A percentile compares a stretch with the other conserved stretches of the same genome.
Evolutionary conservation across 2,329 filamentous ascomycete species (phyloP).

Genomic region (Tolypocladium capitatum): DNA sequence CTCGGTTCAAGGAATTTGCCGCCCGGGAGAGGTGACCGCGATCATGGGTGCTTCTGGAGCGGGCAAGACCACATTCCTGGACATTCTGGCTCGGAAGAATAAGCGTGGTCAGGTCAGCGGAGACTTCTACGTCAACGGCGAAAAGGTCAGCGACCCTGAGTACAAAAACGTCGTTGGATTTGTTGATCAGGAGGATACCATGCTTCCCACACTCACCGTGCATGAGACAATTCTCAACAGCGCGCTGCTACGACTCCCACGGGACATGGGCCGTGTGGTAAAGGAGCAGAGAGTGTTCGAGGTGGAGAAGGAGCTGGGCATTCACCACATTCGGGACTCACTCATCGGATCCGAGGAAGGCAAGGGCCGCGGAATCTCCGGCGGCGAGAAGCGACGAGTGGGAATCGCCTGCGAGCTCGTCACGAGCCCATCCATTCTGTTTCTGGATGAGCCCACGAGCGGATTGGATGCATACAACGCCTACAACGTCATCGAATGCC

Average conservation of each 20-base stretch:
- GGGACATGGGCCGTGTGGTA: slow-evolving; percentile 73
- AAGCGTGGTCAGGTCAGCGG: slow-evolving; percentile 72
- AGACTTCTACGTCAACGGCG: slow-evolving; percentile 85
- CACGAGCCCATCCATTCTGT: slow-evolving; percentile 91
- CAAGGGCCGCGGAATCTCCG: slow-evolving; percentile 86
- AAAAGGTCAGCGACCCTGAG: slow-evolving; percentile 70
- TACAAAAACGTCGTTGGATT: slow-evolving; percentile 92
- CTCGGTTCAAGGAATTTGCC: slow-evolving; percentile 72
- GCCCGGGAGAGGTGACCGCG: slow-evolving; percentile 87
- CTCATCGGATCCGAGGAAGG: slow-evolving; percentile 94
- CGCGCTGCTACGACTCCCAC: slow-evolving; percentile 79
- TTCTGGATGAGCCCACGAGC: slow-evolving; percentile 93
- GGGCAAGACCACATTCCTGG: slow-evolving; percentile 92
- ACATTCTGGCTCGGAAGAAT: slow-evolving; percentile 93
- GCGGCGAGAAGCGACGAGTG: slow-evolving; percentile 90
- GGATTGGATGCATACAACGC: slow-evolving; percentile 94
- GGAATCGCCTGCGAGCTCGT: slow-evolving; percentile 96
- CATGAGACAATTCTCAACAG: slow-evolving; percentile 96
- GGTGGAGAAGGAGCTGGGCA: slow-evolving; percentile 91
- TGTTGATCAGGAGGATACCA: slow-evolving; percentile 95
- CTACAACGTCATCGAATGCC: slow-evolving; percentile 93
- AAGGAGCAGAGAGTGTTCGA: slow-evolving; percentile 88
- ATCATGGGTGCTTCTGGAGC: slow-evolving; percentile 98
- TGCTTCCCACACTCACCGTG: slow-evolving; percentile 89
- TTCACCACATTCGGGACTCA: slow-evolving; percentile 86